phyloP scores from a whole-genome alignment of 1,284 basidiomycete genomes.

The Somion occarium region DNA sequence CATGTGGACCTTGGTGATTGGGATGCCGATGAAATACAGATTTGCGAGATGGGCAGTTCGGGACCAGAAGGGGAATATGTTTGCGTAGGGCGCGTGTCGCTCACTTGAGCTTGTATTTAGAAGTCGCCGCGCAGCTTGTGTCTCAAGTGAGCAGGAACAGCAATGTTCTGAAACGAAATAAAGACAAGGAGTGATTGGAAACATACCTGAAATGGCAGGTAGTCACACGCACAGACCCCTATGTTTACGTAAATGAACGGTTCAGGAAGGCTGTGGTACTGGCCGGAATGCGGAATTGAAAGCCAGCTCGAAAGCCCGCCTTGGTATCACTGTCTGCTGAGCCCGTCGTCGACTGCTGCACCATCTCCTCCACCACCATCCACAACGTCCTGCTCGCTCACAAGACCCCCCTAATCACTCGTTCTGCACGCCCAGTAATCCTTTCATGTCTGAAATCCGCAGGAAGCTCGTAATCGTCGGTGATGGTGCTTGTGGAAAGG shows the following conservation, averaged over 20 bases:
- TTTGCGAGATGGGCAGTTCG: slow-evolving; percentile 59
- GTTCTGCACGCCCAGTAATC: slow-evolving; percentile 9
- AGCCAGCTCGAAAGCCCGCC: slow-evolving; percentile 8
- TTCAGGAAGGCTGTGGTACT: slow-evolving; percentile 6
- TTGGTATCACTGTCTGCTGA: slow-evolving; percentile 5
- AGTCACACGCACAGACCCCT: slow-evolving; percentile 8
- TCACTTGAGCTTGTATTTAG: not conserved
- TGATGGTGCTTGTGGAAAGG: slow-evolving; percentile 60
- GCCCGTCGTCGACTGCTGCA: slow-evolving; percentile 8
- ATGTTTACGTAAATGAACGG: slow-evolving; percentile 2
- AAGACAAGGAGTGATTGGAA: too few species aligned
- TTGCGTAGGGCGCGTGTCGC: slow-evolving; percentile 17
- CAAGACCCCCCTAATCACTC: slow-evolving; percentile 13
- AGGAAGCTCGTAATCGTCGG: slow-evolving; percentile 55
- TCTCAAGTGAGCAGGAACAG: not conserved
- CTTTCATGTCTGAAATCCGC: slow-evolving; percentile 41
- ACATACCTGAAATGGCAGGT: not conserved
- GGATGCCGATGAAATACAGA: slow-evolving; percentile 44
- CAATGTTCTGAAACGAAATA: not conserved
- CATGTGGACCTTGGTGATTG: slow-evolving; percentile 42
- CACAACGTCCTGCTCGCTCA: slow-evolving; percentile 14
- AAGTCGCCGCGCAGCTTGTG: not conserved
- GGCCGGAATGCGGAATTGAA: slow-evolving; percentile 1
- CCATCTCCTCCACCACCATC: slow-evolving; percentile 10
- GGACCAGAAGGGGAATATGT: slow-evolving; percentile 53